Evolutionary conservation across 2,329 filamentous ascomycete genomes (phyloP).

Genomic region (Trichoderma hamatum): DNA sequence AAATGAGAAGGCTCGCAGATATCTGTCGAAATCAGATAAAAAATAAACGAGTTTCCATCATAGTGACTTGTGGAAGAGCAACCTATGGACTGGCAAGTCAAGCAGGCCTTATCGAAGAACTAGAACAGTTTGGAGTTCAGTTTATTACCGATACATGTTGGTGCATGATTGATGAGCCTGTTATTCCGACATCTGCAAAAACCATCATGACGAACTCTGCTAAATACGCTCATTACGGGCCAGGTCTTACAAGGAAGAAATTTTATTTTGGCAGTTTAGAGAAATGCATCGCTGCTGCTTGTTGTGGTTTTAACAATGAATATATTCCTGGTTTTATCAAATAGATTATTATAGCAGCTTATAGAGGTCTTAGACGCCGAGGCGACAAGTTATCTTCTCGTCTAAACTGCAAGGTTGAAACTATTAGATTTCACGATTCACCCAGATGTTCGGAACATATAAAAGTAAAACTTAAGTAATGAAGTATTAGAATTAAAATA

Average conservation of each 20-base stretch:
- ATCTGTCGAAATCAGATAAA: slow-evolving; percentile 38
- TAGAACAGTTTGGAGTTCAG: slow-evolving; percentile 44
- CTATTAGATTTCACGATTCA: too few relatives aligned
- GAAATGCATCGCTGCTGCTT: slow-evolving; percentile 34
- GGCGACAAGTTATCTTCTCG: neutral
- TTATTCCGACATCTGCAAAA: slow-evolving; percentile 36
- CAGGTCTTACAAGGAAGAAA: slow-evolving; percentile 31
- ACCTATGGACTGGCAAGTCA: slow-evolving; percentile 28
- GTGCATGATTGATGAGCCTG: slow-evolving; percentile 50
- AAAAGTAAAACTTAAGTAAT: too few relatives aligned
- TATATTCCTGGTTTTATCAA: neutral
- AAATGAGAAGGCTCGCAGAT: slow-evolving; percentile 39
- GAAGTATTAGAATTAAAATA: too few relatives aligned
- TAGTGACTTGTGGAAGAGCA: slow-evolving; percentile 29
- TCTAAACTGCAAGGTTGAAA: neutral
- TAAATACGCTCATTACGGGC: slow-evolving; percentile 51
- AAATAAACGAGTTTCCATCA: slow-evolving; percentile 22
- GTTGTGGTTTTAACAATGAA: neutral
- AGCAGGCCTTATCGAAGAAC: slow-evolving; percentile 35
- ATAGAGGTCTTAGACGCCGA: neutral
- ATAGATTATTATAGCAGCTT: neutral
- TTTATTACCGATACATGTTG: slow-evolving; percentile 52
- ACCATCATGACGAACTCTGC: slow-evolving; percentile 50
- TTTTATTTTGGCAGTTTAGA: slow-evolving; percentile 36
- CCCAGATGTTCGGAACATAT: too few relatives aligned